These are phyloP conservation scores for Fusarium sp. DNA, from an alignment of 2,329 filamentous ascomycete genomes.

Conservation along the genomic window DNA sequence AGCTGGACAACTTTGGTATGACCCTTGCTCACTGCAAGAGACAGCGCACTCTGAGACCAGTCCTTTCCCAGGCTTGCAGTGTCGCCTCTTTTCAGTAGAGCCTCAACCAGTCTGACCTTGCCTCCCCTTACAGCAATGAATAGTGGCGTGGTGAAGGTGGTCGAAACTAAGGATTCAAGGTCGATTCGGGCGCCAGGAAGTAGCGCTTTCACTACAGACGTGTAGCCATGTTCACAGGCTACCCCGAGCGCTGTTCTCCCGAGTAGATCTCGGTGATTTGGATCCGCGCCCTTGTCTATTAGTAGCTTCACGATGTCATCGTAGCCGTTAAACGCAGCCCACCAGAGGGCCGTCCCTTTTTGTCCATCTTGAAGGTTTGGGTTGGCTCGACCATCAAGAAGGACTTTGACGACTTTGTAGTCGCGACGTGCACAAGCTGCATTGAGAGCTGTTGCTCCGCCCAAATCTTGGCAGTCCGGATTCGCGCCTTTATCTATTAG, in stretches of 20 bases:
- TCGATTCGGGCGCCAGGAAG: not conserved
- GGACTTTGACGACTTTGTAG: not conserved
- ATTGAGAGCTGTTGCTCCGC: not conserved
- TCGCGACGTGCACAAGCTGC: not conserved
- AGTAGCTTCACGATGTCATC: slow-evolving; percentile 19
- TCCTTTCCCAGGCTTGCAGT: not conserved
- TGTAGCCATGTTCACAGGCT: not conserved
- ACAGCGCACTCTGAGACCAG: not conserved
- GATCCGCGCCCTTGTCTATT: not conserved
- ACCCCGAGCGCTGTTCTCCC: not conserved
- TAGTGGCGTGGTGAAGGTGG: not conserved
- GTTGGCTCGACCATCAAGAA: not conserved
- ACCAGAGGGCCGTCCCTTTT: slow-evolving; percentile 20
- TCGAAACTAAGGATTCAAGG: not conserved
- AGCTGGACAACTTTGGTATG: not conserved
- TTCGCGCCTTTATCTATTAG: not conserved
- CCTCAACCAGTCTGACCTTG: not conserved
- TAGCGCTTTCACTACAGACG: not conserved
- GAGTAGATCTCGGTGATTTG: not conserved
- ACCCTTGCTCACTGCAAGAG: not conserved
- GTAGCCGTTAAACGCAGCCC: slow-evolving; percentile 19
- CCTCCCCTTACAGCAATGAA: not conserved
- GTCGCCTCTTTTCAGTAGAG: not conserved
- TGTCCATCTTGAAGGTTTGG: slow-evolving; percentile 11
- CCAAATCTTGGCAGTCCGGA: not conserved